Base-by-base conservation (phyloP, 169 alveolate genomes). In the Eimeria acervulina region DNA sequence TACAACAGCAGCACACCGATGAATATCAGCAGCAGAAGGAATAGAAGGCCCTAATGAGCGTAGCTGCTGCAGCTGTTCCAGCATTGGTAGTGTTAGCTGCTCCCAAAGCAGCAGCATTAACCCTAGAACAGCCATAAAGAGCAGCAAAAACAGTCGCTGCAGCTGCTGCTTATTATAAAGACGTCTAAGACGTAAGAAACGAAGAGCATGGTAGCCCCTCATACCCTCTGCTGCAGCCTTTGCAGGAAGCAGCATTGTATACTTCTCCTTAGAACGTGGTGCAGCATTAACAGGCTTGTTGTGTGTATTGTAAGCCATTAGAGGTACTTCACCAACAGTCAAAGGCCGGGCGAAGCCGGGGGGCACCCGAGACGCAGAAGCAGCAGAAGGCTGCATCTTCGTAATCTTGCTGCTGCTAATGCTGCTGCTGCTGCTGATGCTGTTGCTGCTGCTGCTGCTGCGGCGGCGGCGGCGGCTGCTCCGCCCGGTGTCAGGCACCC, bases 271-370 rank as follows among this genome's bases (percentile, higher is more conserved):
- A 7, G 76, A 5, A 8, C 28, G 52, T 61, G 81, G 38, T 2
- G 89, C 80, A 4, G 95, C 95, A 51, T 74, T 89, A 2, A 90
- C 66, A 33, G 47, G 95, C 33, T 72, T 90, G 63, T 90, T 90
- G 68, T 90, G 95, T 40, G 40, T 40, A 38, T 47, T 44, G 55
- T 78, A n/a, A 0, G 95, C 95, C 95, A 90, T 90, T 7, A 90
- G 80, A 23, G 95, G 95, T 1, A 90, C 90, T 47, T 90, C 95
- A 5, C 95, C 95, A 10, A 90, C 90, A 23, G 90, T 90, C 42
- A 90, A 59, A n/a, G 90, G 78, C 63, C 95, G 95, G 15, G 90
- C 52, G 40, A 90, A 90, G 55, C 95, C 95, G 55, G 95, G 95
- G 42, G 95, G 95, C 44, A 72, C 90, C 38, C 89, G 89, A 31